phyloP scores from a whole-genome alignment of 805 yeast genomes.

The Ogataea pilisensis region DNA sequence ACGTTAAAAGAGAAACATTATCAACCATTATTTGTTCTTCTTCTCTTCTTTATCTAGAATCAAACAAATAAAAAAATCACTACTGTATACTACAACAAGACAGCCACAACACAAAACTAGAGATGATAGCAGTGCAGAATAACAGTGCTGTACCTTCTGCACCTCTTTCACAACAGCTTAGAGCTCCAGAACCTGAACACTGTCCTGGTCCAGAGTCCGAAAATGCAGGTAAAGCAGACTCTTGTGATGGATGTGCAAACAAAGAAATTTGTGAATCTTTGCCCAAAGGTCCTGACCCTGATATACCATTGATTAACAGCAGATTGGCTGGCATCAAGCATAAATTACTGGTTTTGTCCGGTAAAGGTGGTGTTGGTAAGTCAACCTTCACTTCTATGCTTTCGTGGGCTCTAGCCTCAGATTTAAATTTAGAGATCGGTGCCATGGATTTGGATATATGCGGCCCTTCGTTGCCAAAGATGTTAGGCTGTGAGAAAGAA shows the following conservation, averaged over 20 bases:
- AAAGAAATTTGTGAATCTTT: slow-evolving; percentile 83
- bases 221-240: slow-evolving; percentile 87
- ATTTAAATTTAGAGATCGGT: slow-evolving; percentile 79
- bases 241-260: slow-evolving; percentile 94
- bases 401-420: slow-evolving; percentile 93
- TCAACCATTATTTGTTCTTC: too few relatives aligned
- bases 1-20: too few relatives aligned
- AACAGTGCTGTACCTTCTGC: background rate
- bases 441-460: slow-evolving; percentile 97
- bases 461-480: slow-evolving; percentile 93
- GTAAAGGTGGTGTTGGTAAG: slow-evolving; percentile 90
- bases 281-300: slow-evolving; percentile 95
- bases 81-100: too few relatives aligned
- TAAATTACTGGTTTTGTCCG: slow-evolving; percentile 73
- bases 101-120: background rate
- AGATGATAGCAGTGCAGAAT: background rate
- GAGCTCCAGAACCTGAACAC: slow-evolving; percentile 89
- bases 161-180: slow-evolving; percentile 20
- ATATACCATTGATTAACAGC: slow-evolving; percentile 68
- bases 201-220: slow-evolving; percentile 99
- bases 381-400: slow-evolving; percentile 94
- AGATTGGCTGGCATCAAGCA: slow-evolving; percentile 65
- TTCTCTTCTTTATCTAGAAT: too few relatives aligned
- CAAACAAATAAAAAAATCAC: too few relatives aligned
- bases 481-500: slow-evolving; percentile 90